Conservation (phyloP, 345 rosid species). For the Citrus cavaleriei region DNA sequence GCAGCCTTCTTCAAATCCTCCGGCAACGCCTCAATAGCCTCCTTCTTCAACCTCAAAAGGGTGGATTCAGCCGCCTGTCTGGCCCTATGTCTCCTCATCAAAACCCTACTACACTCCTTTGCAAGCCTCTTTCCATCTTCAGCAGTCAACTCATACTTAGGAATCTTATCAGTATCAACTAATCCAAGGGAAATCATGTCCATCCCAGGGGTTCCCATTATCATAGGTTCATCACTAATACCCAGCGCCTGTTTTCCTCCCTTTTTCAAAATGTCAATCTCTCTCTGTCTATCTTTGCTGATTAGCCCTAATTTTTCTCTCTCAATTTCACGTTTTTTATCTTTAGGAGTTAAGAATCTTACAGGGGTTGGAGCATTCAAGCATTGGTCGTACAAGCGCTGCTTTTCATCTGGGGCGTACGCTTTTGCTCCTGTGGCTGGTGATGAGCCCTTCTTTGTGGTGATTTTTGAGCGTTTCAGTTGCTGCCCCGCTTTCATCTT, state of each 20-base stretch:
- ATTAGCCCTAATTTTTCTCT: slow-evolving; percentile 71
- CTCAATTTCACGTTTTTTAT: slow-evolving; percentile 61
- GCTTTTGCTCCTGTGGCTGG: slow-evolving; percentile 24
- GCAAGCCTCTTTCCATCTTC: slow-evolving; percentile 85
- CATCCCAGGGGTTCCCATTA: slow-evolving; percentile 69
- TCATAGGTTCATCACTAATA: slow-evolving; percentile 55
- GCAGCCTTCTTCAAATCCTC: slow-evolving; percentile 63
- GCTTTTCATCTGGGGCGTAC: slow-evolving; percentile 37
- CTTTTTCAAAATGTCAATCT: slow-evolving; percentile 65
- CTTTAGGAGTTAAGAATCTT: slow-evolving; percentile 59
- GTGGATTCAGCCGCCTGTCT: slow-evolving; percentile 66
- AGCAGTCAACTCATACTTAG: slow-evolving; percentile 75
- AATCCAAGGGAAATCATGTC: slow-evolving; percentile 70
- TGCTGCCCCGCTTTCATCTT: slow-evolving; percentile 45
- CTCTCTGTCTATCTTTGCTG: slow-evolving; percentile 60
- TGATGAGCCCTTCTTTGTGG: slow-evolving; percentile 49
- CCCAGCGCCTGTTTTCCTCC: slow-evolving; percentile 47
- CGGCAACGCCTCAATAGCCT: slow-evolving; percentile 80
- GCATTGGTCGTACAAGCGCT: slow-evolving; percentile 58
- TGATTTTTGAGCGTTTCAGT: slow-evolving; percentile 46
- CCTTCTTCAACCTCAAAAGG: slow-evolving; percentile 54
- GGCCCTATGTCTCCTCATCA: slow-evolving; percentile 76
- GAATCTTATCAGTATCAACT: slow-evolving; percentile 69
- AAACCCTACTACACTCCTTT: slow-evolving; percentile 76
- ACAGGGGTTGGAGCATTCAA: slow-evolving; percentile 76